Conservation (phyloP, 306 rosid genomes). For the Cucurbita ficifolia region DNA sequence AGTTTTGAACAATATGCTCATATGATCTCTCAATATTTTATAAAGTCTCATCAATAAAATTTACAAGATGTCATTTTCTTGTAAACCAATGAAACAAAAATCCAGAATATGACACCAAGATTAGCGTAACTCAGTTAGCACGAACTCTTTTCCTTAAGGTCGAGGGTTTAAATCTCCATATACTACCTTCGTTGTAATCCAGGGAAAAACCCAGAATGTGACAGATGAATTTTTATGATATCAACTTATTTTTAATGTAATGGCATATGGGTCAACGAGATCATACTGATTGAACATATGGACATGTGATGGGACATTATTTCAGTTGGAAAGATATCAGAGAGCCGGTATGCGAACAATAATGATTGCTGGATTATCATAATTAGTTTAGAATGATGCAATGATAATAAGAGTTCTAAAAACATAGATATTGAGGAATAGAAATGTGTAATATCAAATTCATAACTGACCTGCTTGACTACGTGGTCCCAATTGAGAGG, state of each 20-base stretch:
- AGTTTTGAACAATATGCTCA: not conserved
- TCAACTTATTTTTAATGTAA: not conserved
- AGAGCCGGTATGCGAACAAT: not conserved
- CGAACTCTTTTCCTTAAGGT: too few species aligned
- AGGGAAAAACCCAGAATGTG: not conserved
- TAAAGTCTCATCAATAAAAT: not conserved
- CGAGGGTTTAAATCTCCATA: too few species aligned
- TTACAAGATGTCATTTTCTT: not conserved
- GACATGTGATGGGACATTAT: not conserved
- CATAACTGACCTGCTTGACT: slow-evolving; percentile 21
- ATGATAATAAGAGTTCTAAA: not conserved
- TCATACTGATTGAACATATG: not conserved
- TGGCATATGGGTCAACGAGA: not conserved
- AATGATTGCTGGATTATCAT: not conserved
- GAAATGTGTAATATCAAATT: not conserved
- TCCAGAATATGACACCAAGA: not conserved
- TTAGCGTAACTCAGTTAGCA: too few species aligned
- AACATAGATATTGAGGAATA: not conserved
- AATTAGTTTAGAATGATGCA: not conserved
- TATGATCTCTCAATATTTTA: not conserved
- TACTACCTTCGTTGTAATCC: too few species aligned
- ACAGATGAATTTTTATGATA: not conserved
- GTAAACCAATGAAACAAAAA: not conserved
- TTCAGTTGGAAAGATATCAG: not conserved
- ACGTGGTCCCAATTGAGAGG: slow-evolving; percentile 25